Evolutionary conservation across 1,139 yeast genomes (phyloP).

Genomic region (Saccharomyces hybrid): DNA sequence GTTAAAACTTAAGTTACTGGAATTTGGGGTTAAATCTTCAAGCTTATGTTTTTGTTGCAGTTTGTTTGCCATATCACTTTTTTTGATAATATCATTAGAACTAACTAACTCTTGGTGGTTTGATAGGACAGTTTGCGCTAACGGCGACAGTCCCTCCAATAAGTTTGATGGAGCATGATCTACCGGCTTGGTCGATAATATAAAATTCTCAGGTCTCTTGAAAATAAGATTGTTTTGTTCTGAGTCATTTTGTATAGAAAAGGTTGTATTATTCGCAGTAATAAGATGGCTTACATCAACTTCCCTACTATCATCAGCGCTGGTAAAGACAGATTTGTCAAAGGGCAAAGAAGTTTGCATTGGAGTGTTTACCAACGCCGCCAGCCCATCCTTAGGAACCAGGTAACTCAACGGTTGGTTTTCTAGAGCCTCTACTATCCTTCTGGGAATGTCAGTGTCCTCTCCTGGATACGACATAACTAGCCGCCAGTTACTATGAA

Average conservation of each 20-base stretch:
- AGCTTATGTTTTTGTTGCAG: neutral
- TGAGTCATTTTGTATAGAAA: conserved; percentile 7
- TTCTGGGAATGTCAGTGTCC: conserved; percentile 22
- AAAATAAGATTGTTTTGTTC: conserved; percentile 9
- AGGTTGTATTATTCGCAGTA: conserved; percentile 4
- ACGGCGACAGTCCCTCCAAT: conserved; percentile 18
- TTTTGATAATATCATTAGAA: neutral
- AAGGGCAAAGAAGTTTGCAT: conserved; percentile 9
- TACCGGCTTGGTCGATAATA: neutral
- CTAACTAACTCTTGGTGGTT: conserved; percentile 1
- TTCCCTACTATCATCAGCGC: neutral
- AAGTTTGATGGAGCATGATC: conserved; percentile 2
- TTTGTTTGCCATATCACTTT: neutral
- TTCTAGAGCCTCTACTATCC: conserved; percentile 22
- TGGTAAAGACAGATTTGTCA: neutral
- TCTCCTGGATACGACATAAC: conserved; percentile 24
- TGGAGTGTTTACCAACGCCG: conserved; percentile 13
- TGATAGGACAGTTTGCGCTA: conserved; percentile 10
- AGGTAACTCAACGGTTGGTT: conserved; percentile 25
- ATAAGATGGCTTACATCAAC: neutral
- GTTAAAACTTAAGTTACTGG: conserved; percentile 1
- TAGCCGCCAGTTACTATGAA: neutral
- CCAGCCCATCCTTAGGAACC: conserved; percentile 26
- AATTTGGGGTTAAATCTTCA: conserved; percentile 1
- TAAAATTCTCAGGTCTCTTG: conserved; percentile 15